phyloP scores from a whole-genome alignment of 805 yeast genomes.

The Sugiyamaella valdiviana region DNA sequence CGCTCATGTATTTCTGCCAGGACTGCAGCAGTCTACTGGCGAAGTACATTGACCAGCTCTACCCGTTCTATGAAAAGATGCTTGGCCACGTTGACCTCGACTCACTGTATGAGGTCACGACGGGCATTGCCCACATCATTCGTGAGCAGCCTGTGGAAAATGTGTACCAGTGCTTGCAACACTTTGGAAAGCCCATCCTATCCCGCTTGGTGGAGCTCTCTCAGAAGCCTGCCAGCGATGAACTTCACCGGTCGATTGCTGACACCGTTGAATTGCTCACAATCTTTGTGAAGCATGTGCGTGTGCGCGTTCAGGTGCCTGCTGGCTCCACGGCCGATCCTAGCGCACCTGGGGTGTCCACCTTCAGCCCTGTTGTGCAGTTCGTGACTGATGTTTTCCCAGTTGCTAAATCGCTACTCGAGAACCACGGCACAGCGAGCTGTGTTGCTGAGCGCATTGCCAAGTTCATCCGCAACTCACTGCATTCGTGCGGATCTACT shows the following conservation, averaged over 20 bases:
- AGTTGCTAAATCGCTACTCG: conserved; percentile 41
- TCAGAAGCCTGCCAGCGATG: conserved; percentile 31
- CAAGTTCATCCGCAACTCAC: conserved; percentile 58
- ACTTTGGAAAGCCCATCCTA: conserved; percentile 64
- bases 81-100: conserved; percentile 52
- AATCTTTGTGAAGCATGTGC: conserved; percentile 51
- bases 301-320: conserved; percentile 24
- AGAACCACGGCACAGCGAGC: conserved; percentile 51
- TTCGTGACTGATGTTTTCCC: conserved; percentile 57
- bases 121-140: conserved; percentile 83
- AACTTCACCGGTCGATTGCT: conserved; percentile 46
- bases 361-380: conserved; percentile 41
- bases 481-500: conserved; percentile 56
- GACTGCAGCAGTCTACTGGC: conserved; percentile 72
- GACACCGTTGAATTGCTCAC: conserved; percentile 68
- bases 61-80: conserved; percentile 60
- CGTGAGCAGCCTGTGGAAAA: conserved; percentile 47
- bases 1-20: conserved; percentile 88
- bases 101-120: conserved; percentile 72
- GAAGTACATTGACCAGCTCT: conserved; percentile 66
- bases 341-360: neutral
- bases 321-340: conserved; percentile 17
- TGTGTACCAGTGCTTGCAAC: conserved; percentile 47
- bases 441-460: conserved; percentile 68
- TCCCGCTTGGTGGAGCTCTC: conserved; percentile 28